Percentiles rank a stretch among this genome's conserved stretches.
These are phyloP conservation scores for Lentinula detonsa DNA, from an alignment of 768 basidiomycete genomes.

Conservation along the genomic window DNA sequence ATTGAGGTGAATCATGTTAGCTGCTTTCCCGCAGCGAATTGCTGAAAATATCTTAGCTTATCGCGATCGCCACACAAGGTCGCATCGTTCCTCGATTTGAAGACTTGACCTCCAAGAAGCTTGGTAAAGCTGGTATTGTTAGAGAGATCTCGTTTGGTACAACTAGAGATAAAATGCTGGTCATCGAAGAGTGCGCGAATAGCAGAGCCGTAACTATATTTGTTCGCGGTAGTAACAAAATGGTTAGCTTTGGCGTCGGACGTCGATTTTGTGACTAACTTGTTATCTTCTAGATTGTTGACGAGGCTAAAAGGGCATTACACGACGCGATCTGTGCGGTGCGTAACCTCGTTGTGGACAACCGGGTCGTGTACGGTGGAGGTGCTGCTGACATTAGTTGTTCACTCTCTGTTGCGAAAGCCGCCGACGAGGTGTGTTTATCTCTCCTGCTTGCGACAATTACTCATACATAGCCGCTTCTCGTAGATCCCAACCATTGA, in stretches of 20 bases:
- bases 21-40: neutral
- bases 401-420: constrained; percentile 87
- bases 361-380: constrained; percentile 96
- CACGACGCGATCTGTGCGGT: constrained; percentile 98
- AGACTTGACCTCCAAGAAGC: constrained; percentile 85
- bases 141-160: constrained; percentile 96
- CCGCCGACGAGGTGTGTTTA: constrained; percentile 78
- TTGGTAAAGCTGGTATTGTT: constrained; percentile 90
- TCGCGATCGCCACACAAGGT: constrained; percentile 97
- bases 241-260: constrained; percentile 46
- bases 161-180: constrained; percentile 98
- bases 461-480: neutral
- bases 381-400: constrained; percentile 98
- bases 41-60: constrained; percentile 51
- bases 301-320: constrained; percentile 95
- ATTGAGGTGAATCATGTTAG: constrained; percentile 66
- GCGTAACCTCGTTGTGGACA: constrained; percentile 90
- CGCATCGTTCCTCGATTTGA: constrained; percentile 98
- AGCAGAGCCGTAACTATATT: constrained; percentile 95
- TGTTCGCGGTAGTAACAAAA: constrained; percentile 97
- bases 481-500: constrained; percentile 91
- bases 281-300: constrained; percentile 69
- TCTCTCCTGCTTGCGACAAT: neutral
- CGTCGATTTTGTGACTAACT: neutral
- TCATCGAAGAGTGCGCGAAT: constrained; percentile 98